Evolutionary conservation across 345 rosid species (phyloP).

Genomic region (Ailanthus altissimus): DNA sequence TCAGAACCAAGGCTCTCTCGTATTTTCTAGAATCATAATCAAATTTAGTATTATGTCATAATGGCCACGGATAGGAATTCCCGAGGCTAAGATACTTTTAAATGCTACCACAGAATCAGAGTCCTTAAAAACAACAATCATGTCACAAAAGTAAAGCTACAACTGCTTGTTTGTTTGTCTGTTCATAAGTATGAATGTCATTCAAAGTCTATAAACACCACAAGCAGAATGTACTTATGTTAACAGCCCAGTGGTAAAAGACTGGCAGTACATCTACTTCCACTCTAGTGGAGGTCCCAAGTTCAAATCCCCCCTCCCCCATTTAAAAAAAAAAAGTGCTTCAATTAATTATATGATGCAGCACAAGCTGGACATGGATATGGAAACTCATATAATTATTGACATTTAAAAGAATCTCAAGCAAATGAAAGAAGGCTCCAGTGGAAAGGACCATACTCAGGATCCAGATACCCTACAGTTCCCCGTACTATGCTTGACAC

Average conservation of each 20-base stretch:
- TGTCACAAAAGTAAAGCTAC: neutral
- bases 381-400: neutral
- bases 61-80: neutral
- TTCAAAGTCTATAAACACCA: neutral
- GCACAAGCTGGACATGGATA: neutral
- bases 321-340: too few species aligned
- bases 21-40: neutral
- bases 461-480: constrained; percentile 98
- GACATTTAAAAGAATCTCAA: constrained; percentile 13
- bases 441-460: constrained; percentile 66
- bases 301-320: too few species aligned
- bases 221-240: neutral
- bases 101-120: neutral
- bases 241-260: too few species aligned
- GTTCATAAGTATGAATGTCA: constrained; percentile 4
- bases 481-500: constrained; percentile 98
- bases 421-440: constrained; percentile 6
- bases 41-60: neutral
- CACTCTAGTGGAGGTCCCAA: too few species aligned
- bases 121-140: neutral
- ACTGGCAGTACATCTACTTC: too few species aligned
- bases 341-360: neutral
- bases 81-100: neutral
- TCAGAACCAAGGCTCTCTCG: neutral
- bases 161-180: neutral